These are phyloP conservation scores for Cyberlindnera japonica DNA, from an alignment of 805 yeast genomes.

Conservation along the genomic window DNA sequence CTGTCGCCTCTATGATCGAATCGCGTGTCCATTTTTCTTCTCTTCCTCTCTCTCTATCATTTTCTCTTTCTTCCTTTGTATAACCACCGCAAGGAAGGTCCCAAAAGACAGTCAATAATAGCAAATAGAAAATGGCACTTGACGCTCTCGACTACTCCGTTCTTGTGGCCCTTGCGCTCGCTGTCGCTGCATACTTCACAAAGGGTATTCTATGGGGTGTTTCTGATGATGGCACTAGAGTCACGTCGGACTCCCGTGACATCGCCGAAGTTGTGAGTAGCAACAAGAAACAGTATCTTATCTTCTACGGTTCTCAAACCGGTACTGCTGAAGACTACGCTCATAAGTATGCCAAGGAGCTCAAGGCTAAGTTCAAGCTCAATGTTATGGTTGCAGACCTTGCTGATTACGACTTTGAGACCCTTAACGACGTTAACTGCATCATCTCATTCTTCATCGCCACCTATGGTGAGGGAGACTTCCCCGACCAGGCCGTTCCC, in stretches of 20 bases:
- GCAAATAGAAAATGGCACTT: conserved; percentile 43
- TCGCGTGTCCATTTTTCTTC: conserved; percentile 3
- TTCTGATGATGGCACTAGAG: conserved; percentile 33
- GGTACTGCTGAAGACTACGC: conserved; percentile 99
- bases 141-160: conserved; percentile 73
- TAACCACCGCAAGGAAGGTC: background rate
- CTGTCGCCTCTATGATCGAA: background rate
- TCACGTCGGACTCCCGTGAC: conserved; percentile 48
- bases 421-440: conserved; percentile 58
- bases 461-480: conserved; percentile 98
- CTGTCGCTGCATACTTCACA: conserved; percentile 61
- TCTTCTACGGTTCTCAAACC: conserved; percentile 92
- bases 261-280: conserved; percentile 52
- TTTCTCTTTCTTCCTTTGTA: background rate
- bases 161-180: conserved; percentile 60
- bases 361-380: conserved; percentile 75
- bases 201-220: conserved; percentile 53
- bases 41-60: background rate
- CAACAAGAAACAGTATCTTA: conserved; percentile 70
- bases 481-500: conserved; percentile 88
- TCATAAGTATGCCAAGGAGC: conserved; percentile 83
- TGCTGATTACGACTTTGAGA: conserved; percentile 83
- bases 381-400: conserved; percentile 83
- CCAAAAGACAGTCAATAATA: too few relatives aligned
- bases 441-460: conserved; percentile 79